Percentiles rank a stretch among this genome's conserved stretches.
phyloP scores from a whole-genome alignment of 306 rosid genomes.

The Vigna angularis region DNA sequence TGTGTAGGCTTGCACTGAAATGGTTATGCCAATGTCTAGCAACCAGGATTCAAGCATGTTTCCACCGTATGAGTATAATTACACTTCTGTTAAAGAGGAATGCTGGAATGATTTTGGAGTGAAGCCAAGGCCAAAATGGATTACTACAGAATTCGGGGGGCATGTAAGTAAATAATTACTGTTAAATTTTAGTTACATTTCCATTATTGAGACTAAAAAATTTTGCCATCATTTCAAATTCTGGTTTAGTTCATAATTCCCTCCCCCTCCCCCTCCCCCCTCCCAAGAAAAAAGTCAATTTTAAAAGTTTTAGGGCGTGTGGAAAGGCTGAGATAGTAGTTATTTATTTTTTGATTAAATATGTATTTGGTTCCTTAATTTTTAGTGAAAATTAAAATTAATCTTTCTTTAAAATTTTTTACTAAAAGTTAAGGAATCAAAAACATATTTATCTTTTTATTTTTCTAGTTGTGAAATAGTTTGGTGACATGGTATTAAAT shows the following conservation, averaged over 20 bases:
- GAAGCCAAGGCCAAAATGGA: conserved; percentile 76
- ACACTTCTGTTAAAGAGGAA: conserved; percentile 59
- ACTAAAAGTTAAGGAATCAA: no score
- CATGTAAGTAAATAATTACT: conserved; percentile 60
- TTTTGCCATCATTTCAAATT: not conserved
- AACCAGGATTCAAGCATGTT: conserved; percentile 71
- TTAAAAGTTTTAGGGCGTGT: not conserved
- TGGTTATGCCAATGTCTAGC: conserved; percentile 93
- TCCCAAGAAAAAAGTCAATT: not conserved
- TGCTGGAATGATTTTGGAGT: conserved; percentile 59
- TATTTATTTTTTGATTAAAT: no score
- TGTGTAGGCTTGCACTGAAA: conserved; percentile 84
- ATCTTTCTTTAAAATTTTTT: no score
- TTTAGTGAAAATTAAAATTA: no score
- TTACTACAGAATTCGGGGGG: conserved; percentile 81
- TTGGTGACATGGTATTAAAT: not conserved
- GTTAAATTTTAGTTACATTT: conserved; percentile 37
- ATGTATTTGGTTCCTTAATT: no score
- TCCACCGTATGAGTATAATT: conserved; percentile 61
- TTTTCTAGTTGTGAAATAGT: conserved; percentile 14
- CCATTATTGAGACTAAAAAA: not conserved
- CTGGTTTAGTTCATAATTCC: conserved; percentile 1
- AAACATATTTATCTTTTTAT: not conserved
- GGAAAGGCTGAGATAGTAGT: not conserved
- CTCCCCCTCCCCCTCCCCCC: not conserved